Evolutionary conservation across 306 rosid species (phyloP).

Genomic region (Sechiopsis laciniata): DNA sequence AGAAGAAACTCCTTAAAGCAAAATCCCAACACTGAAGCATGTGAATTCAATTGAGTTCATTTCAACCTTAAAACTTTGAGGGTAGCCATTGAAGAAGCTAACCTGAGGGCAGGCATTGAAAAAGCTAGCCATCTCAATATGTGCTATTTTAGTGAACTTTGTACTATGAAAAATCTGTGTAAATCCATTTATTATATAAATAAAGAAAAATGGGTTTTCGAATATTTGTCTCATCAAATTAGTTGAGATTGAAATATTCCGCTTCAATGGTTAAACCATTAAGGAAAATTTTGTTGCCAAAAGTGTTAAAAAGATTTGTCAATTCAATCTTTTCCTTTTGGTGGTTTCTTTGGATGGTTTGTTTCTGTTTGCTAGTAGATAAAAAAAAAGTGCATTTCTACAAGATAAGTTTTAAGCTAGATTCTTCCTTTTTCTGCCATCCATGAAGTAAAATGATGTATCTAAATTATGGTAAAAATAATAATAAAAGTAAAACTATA

Average conservation of each 20-base stretch:
- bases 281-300: neutral
- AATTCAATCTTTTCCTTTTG: neutral
- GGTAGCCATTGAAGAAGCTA: neutral
- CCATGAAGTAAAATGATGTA: neutral
- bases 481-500: too few species aligned
- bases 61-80: neutral
- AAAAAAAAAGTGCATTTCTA: neutral
- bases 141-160: neutral
- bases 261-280: neutral
- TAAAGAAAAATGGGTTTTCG: conserved; percentile 8
- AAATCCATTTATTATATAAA: conserved; percentile 8
- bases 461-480: neutral
- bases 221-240: neutral
- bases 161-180: neutral
- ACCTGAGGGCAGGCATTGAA: conserved; percentile 9
- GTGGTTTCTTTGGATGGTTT: neutral
- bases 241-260: neutral
- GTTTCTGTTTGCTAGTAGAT: neutral
- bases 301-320: neutral
- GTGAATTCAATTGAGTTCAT: conserved; percentile 8
- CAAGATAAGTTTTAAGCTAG: neutral
- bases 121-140: conserved; percentile 12
- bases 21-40: conserved; percentile 36
- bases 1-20: conserved; percentile 80
- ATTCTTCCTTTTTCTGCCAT: neutral